phyloP scores from a whole-genome alignment of 331 rosid species.

The Spiraea crenata region DNA sequence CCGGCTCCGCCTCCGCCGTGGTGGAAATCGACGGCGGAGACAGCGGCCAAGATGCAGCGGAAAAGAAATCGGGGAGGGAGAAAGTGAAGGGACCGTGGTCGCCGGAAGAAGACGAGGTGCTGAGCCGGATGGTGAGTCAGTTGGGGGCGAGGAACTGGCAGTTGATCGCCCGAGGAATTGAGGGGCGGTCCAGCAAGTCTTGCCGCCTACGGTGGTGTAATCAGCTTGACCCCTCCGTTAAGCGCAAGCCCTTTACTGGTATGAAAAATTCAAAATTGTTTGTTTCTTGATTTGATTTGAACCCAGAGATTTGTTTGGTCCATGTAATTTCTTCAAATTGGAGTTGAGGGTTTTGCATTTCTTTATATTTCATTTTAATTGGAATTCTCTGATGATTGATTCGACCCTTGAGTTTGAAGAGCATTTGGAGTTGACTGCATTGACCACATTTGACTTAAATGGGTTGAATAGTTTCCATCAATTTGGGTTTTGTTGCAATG shows the following conservation, averaged over 20 bases:
- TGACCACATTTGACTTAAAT: not conserved
- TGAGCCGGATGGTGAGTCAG: conserved; percentile 55
- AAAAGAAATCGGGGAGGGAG: conserved; percentile 35
- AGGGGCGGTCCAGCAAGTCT: conserved; percentile 76
- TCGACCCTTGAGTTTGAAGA: not conserved
- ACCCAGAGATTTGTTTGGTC: not conserved
- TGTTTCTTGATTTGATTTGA: not conserved
- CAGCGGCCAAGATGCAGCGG: conserved; percentile 39
- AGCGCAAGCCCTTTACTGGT: conserved; percentile 95
- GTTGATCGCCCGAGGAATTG: conserved; percentile 67
- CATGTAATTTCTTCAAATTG: not conserved
- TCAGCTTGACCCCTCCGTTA: conserved; percentile 91
- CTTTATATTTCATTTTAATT: not conserved
- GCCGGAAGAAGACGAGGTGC: conserved; percentile 62
- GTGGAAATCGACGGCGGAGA: conserved; percentile 22
- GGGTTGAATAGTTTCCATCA: not conserved
- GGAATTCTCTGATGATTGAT: not conserved
- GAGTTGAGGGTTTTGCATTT: conserved; percentile 4
- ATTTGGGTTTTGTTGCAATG: not conserved
- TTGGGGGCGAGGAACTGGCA: conserved; percentile 79
- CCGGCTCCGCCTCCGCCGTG: conserved; percentile 23
- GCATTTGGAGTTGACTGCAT: not conserved
- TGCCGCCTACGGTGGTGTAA: conserved; percentile 97
- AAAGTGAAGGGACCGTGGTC: conserved; percentile 77
- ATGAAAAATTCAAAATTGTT: not conserved